These are phyloP conservation scores for Mucor plumbeus DNA, from an alignment of 371 early-diverging fungal species.

Conservation along the genomic window DNA sequence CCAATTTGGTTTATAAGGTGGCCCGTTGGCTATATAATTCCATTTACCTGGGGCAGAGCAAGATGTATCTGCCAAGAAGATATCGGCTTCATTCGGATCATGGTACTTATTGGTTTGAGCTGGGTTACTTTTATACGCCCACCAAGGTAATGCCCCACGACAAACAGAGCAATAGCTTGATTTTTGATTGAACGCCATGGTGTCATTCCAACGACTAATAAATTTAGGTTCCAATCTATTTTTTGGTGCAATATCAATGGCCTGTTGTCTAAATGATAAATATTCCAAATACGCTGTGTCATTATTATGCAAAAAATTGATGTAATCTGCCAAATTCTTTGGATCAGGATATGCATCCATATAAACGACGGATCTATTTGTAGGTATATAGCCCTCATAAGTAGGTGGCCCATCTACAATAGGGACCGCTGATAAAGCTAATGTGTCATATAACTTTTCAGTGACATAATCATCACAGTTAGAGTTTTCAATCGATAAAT, in stretches of 20 bases:
- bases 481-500: conserved; percentile 47
- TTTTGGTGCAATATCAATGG: conserved; percentile 26
- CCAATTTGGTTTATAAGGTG: conserved; percentile 34
- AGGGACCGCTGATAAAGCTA: conserved; percentile 33
- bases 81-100: conserved; percentile 10
- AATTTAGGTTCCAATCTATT: conserved; percentile 39
- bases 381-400: conserved; percentile 43
- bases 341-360: conserved; percentile 52
- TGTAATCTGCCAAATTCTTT: conserved; percentile 43
- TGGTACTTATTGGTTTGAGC: neutral
- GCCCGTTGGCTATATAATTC: conserved; percentile 36
- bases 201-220: conserved; percentile 40
- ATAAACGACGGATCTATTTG: conserved; percentile 35
- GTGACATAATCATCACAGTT: conserved; percentile 53
- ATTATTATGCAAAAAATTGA: conserved; percentile 38
- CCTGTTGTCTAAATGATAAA: conserved; percentile 35
- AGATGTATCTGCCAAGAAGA: conserved; percentile 31
- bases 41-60: conserved; percentile 40
- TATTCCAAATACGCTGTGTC: conserved; percentile 47
- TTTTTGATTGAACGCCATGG: conserved; percentile 19
- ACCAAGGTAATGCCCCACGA: conserved; percentile 41
- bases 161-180: conserved; percentile 46
- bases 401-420: conserved; percentile 41
- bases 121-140: conserved; percentile 25
- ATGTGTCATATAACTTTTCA: conserved; percentile 45